These are phyloP conservation scores for Elsinoe perseae DNA, from an alignment of 2,329 filamentous ascomycete species.

Conservation along the genomic window DNA sequence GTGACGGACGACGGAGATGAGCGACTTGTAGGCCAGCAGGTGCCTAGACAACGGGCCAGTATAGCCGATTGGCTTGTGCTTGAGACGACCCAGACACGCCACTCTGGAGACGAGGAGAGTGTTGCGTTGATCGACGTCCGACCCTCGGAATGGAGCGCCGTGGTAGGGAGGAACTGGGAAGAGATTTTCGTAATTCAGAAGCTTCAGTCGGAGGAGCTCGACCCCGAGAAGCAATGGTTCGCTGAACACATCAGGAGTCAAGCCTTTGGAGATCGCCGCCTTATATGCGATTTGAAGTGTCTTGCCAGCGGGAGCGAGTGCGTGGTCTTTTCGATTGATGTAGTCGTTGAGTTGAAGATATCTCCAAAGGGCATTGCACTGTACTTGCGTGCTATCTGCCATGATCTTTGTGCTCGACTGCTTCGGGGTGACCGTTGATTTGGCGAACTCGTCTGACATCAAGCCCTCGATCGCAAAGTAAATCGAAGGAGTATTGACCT, in stretches of 20 bases:
- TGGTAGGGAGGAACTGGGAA: slow-evolving; percentile 45
- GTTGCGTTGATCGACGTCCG: slow-evolving; percentile 62
- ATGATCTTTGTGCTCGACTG: slow-evolving; percentile 32
- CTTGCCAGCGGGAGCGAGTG: slow-evolving; percentile 75
- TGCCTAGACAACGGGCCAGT: slow-evolving; percentile 90
- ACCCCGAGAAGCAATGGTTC: slow-evolving; percentile 76
- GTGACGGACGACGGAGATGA: slow-evolving; percentile 71
- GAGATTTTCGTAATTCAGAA: slow-evolving; percentile 65
- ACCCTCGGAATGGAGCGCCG: slow-evolving; percentile 52
- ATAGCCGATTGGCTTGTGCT: slow-evolving; percentile 80
- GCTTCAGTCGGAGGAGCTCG: slow-evolving; percentile 71
- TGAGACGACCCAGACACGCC: slow-evolving; percentile 72
- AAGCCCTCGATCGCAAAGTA: slow-evolving; percentile 50
- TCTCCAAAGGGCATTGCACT: slow-evolving; percentile 72
- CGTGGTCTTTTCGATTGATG: slow-evolving; percentile 62
- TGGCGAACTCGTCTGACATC: slow-evolving; percentile 60
- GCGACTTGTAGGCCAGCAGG: slow-evolving; percentile 74
- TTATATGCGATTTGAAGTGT: slow-evolving; percentile 56
- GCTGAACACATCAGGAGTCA: slow-evolving; percentile 46
- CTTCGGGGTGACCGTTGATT: slow-evolving; percentile 54
- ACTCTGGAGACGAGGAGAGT: slow-evolving; percentile 79
- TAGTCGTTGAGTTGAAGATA: slow-evolving; percentile 87
- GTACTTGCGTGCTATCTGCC: slow-evolving; percentile 62
- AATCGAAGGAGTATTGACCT: slow-evolving; percentile 35
- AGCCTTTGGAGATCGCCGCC: slow-evolving; percentile 19